A percentile compares a stretch with the other conserved stretches of the same genome.
Evolutionary conservation across 371 early-diverging fungal genomes (phyloP).

Genomic region (Synchytrium microbalum): DNA sequence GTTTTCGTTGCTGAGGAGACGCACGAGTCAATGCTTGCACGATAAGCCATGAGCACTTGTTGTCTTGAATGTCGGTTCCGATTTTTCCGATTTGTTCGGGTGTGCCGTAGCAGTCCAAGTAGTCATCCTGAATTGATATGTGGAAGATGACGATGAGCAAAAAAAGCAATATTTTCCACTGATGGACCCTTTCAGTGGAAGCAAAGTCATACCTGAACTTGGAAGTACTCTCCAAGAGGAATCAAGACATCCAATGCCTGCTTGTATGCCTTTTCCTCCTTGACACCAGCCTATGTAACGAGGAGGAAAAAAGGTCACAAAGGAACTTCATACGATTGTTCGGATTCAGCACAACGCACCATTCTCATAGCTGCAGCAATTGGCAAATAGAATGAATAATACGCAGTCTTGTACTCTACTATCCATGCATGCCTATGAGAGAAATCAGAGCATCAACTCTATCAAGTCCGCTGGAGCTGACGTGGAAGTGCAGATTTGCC

Average conservation of each 20-base stretch:
- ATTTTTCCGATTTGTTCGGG: constrained; percentile 94
- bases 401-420: constrained; percentile 95
- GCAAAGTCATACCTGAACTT: constrained; percentile 39
- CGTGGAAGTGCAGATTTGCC: neutral
- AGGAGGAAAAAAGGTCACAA: no score
- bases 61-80: constrained; percentile 97
- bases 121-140: constrained; percentile 81
- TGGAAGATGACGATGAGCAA: no score
- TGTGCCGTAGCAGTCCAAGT: constrained; percentile 82
- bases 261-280: constrained; percentile 64
- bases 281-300: constrained; percentile 55
- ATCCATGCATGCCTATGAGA: constrained; percentile 71
- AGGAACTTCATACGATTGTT: neutral
- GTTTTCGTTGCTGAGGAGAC: constrained; percentile 68
- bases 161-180: neutral
- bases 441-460: no score
- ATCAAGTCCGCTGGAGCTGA: neutral
- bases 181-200: neutral
- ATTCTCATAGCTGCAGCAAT: constrained; percentile 89
- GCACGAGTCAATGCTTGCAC: constrained; percentile 77
- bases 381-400: constrained; percentile 97
- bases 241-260: constrained; percentile 77
- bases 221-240: constrained; percentile 95
- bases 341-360: constrained; percentile 31
- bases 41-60: constrained; percentile 97